Conservation (phyloP, 208 protist species). For the Polymyxa betae region DNA sequence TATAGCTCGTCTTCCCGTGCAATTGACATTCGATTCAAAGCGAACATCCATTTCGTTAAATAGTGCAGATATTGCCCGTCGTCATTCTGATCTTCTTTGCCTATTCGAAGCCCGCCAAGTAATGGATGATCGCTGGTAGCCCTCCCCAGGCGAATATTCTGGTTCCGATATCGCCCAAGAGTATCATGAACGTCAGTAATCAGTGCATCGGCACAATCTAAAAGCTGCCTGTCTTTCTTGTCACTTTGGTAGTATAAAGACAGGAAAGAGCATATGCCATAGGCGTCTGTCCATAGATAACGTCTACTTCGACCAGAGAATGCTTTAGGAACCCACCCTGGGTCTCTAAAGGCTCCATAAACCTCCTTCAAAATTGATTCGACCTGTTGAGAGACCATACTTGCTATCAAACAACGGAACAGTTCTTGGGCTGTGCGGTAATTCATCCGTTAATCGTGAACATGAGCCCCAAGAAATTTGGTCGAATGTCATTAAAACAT, state of each 20-base stretch:
- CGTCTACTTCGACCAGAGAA: not conserved
- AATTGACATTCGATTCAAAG: constrained; percentile 8
- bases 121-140: not conserved
- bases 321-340: not conserved
- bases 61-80: constrained; percentile 43
- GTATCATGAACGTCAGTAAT: constrained; percentile 42
- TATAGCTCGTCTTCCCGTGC: not conserved
- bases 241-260: not conserved
- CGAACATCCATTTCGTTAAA: constrained; percentile 22
- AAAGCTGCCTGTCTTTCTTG: not conserved
- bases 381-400: too few species aligned
- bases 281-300: not conserved
- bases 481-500: too few species aligned
- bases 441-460: too few species aligned
- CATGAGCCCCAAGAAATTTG: too few species aligned
- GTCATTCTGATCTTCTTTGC: not conserved
- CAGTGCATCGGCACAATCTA: not conserved
- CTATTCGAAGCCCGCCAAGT: constrained; percentile 15
- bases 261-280: not conserved
- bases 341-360: not conserved
- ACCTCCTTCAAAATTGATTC: not conserved
- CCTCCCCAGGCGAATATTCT: not conserved
- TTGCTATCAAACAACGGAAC: too few species aligned
- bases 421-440: too few species aligned
- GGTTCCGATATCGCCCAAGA: not conserved